These are phyloP conservation scores for Talaromyces sp. DNA, from an alignment of 2,329 filamentous ascomycete genomes.

Conservation along the genomic window DNA sequence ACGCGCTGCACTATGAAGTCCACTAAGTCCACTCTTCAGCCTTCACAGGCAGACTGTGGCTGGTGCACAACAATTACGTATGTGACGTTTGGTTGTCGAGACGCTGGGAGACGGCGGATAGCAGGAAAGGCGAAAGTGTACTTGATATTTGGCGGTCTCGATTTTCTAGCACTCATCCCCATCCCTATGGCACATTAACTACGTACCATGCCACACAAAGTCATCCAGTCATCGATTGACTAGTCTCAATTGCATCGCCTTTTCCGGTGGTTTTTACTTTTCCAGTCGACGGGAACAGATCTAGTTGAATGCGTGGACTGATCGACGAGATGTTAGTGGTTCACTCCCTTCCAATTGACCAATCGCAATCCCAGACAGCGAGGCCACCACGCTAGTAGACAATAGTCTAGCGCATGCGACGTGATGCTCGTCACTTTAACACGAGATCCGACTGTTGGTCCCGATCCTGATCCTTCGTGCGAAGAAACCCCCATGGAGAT, in stretches of 20 bases:
- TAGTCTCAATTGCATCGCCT: neutral
- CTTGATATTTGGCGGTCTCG: neutral
- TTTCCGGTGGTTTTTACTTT: neutral
- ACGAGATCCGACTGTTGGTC: neutral
- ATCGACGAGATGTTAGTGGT: conserved; percentile 1
- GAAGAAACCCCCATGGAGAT: neutral
- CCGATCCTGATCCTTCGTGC: neutral
- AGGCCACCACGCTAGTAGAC: neutral
- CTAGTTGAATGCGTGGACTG: neutral
- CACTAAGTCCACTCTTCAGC: too few species aligned
- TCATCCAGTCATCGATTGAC: neutral
- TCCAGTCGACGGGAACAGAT: neutral
- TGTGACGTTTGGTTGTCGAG: neutral
- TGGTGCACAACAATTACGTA: neutral
- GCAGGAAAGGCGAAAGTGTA: neutral
- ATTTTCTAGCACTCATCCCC: neutral
- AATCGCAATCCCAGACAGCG: neutral
- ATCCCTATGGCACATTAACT: neutral
- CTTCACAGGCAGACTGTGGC: neutral
- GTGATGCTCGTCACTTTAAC: neutral
- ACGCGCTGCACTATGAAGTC: neutral
- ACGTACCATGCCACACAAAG: neutral
- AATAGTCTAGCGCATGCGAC: neutral
- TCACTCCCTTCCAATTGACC: neutral
- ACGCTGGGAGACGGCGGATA: too few species aligned